Conservation (phyloP, 139 green algal genomes). For the Pseudopediastrum boryanum region DNA sequence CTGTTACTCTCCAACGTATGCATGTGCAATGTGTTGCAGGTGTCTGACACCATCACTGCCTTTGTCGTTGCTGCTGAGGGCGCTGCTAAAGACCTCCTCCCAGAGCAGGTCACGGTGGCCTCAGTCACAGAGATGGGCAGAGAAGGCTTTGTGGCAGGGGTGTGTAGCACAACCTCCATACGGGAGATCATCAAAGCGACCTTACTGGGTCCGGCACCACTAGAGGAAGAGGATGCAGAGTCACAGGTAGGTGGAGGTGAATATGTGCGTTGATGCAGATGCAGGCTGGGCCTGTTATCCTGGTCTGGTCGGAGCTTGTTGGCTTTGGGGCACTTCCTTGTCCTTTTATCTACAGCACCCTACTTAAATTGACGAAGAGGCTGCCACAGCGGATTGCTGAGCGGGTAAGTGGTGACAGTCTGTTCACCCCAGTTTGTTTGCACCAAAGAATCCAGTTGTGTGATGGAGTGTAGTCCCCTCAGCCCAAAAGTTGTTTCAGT, state of each 20-base stretch:
- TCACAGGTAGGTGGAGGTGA: constrained; percentile 17
- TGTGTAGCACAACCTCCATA: constrained; percentile 22
- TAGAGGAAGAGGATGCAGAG: constrained; percentile 31
- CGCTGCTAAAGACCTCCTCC: constrained; percentile 6
- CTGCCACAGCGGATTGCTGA: not conserved
- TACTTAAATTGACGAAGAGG: not conserved
- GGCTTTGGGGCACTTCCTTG: not conserved
- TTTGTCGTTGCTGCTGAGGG: constrained; percentile 40
- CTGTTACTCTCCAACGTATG: not conserved
- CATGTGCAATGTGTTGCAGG: not conserved
- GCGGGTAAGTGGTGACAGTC: too few relatives aligned
- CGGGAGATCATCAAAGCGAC: constrained; percentile 50
- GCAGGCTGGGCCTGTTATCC: not conserved
- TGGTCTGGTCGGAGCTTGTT: not conserved
- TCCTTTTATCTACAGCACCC: not conserved
- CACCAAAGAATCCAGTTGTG: not conserved
- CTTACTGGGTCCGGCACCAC: constrained; percentile 33
- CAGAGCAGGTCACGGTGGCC: constrained; percentile 19
- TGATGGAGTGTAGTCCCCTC: too few relatives aligned
- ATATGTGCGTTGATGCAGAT: not conserved
- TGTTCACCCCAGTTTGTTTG: too few relatives aligned
- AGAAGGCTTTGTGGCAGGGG: constrained; percentile 16
- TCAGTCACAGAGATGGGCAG: constrained; percentile 13
- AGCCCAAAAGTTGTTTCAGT: too few relatives aligned
- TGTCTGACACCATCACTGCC: constrained; percentile 29